Evolutionary conservation across 140 eudicot genomes (phyloP).

Genomic region (Cichorium intybus): DNA sequence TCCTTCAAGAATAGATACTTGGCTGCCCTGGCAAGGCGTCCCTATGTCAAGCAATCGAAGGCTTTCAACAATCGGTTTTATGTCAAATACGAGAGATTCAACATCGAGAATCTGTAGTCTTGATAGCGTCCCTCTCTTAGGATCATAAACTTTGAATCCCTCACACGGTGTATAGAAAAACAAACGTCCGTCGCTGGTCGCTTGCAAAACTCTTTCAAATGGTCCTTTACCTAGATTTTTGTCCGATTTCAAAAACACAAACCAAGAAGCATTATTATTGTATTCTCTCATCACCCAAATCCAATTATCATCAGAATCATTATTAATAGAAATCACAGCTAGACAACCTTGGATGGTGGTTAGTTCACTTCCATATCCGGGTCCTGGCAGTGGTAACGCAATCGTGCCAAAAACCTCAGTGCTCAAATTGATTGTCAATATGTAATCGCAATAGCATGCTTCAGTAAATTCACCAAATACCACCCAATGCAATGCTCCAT

Average conservation of each 20-base stretch:
- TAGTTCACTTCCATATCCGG: neutral
- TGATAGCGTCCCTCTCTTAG: neutral
- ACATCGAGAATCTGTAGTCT: neutral
- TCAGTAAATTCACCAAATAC: no score
- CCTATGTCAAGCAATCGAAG: neutral
- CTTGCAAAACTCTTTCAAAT: neutral
- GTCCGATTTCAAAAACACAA: no score
- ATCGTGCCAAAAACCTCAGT: slow-evolving; percentile 7
- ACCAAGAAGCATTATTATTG: neutral
- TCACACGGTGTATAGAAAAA: neutral
- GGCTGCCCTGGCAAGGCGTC: neutral
- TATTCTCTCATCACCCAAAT: slow-evolving; percentile 7
- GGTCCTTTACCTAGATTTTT: no score
- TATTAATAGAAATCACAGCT: neutral
- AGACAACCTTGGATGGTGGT: slow-evolving; percentile 8
- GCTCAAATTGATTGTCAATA: slow-evolving; percentile 29
- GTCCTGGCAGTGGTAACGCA: slow-evolving; percentile 16
- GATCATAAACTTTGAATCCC: neutral
- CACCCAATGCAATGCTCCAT: slow-evolving; percentile 39
- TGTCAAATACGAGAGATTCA: neutral
- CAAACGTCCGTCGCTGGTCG: neutral
- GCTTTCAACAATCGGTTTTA: neutral
- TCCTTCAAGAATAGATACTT: no score
- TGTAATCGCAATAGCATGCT: slow-evolving; percentile 6
- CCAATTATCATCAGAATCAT: no score